These are phyloP conservation scores for Megacollybia marginata DNA, from an alignment of 768 basidiomycete species.

Conservation along the genomic window DNA sequence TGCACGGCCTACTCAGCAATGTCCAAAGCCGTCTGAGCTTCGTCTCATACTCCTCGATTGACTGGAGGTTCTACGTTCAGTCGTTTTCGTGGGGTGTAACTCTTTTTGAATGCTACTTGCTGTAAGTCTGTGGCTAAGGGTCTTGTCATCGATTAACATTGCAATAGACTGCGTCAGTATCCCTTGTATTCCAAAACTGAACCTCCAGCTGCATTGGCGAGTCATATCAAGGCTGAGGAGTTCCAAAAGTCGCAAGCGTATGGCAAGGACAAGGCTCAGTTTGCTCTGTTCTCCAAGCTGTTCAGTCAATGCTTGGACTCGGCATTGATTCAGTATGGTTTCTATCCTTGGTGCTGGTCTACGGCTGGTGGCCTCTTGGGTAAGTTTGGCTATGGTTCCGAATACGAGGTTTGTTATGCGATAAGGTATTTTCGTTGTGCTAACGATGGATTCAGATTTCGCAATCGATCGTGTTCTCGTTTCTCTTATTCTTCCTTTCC, in stretches of 20 bases:
- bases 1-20: constrained; percentile 47
- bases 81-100: constrained; percentile 68
- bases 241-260: constrained; percentile 91
- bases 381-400: constrained; percentile 56
- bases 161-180: constrained; percentile 63
- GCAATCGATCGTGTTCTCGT: constrained; percentile 76
- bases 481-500: constrained; percentile 57
- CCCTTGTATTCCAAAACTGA: constrained; percentile 71
- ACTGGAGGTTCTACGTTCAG: constrained; percentile 83
- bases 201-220: constrained; percentile 64
- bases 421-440: background rate
- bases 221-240: constrained; percentile 59
- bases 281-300: constrained; percentile 65
- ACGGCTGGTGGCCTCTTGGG: constrained; percentile 42
- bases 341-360: constrained; percentile 81
- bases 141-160: background rate
- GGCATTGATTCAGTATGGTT: constrained; percentile 61
- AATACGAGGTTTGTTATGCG: constrained; percentile 54
- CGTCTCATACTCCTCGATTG: constrained; percentile 61
- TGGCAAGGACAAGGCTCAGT: constrained; percentile 85
- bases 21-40: constrained; percentile 63
- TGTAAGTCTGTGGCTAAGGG: constrained; percentile 41
- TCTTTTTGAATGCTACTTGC: constrained; percentile 81
- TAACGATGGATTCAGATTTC: constrained; percentile 45
- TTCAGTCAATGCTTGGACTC: constrained; percentile 71